Conservation (phyloP, 345 rosid species). For the Eucalyptus pauciflora region DNA sequence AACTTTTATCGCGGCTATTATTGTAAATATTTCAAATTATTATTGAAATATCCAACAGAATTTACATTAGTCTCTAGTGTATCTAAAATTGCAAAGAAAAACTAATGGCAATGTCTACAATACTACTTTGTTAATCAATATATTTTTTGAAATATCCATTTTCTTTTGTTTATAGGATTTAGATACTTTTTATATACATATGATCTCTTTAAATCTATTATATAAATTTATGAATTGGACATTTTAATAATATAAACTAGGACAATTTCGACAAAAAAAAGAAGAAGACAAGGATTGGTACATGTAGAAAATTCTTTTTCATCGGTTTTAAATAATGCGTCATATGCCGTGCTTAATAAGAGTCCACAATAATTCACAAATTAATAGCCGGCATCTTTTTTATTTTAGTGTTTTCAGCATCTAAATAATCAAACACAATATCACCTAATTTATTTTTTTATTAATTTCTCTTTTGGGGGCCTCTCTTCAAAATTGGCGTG, state of each 20-base stretch:
- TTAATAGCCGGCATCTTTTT: not conserved
- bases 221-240: accelerated
- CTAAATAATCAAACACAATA: not conserved
- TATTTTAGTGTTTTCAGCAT: not conserved
- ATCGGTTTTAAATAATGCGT: not conserved
- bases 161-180: no score
- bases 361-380: not conserved
- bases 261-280: no score
- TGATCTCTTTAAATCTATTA: accelerated
- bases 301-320: not conserved
- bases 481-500: not conserved
- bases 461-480: not conserved
- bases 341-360: not conserved
- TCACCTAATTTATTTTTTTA: not conserved
- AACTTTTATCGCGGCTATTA: no score
- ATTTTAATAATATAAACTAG: no score
- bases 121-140: no score
- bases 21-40: no score
- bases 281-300: accelerated
- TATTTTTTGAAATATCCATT: accelerated
- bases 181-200: accelerated
- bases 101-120: no score
- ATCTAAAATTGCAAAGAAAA: not conserved
- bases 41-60: not conserved
- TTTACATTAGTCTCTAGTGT: not conserved